Percentiles rank a stretch among this genome's conserved stretches.
These are phyloP conservation scores for Trichoderma erinaceum DNA, from an alignment of 495 filamentous ascomycete genomes.

Conservation along the genomic window DNA sequence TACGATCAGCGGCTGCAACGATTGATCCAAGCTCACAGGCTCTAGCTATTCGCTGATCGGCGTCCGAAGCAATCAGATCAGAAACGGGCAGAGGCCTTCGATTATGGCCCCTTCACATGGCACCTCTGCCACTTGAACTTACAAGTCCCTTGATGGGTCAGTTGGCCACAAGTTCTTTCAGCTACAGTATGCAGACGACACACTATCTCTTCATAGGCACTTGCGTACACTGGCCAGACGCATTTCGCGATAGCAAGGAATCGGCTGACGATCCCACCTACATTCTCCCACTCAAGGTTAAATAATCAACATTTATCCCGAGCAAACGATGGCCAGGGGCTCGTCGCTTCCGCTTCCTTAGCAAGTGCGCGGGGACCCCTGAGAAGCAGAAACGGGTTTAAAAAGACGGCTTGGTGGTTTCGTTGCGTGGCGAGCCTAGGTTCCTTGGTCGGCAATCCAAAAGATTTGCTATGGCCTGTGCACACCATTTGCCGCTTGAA, in stretches of 20 bases:
- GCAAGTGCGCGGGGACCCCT: neutral
- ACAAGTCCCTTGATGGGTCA: neutral
- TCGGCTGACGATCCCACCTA: constrained; percentile 12
- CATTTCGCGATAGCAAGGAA: neutral
- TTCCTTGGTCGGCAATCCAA: neutral
- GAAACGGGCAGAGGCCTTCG: neutral
- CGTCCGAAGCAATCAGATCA: neutral
- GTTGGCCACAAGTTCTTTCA: neutral
- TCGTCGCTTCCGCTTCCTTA: constrained; percentile 1
- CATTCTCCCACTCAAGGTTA: neutral
- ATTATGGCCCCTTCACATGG: neutral
- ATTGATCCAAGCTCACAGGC: constrained; percentile 5
- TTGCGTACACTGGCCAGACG: neutral
- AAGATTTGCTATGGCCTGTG: constrained; percentile 12
- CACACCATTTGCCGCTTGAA: neutral
- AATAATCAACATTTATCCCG: constrained; percentile 9
- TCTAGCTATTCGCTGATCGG: neutral
- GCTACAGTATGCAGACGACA: neutral
- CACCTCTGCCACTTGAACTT: neutral
- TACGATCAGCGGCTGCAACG: neutral
- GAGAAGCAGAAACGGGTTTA: neutral
- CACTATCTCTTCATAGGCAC: neutral
- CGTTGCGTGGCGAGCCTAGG: neutral
- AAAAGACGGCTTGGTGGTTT: neutral
- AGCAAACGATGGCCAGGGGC: neutral